Evolutionary conservation across 2,329 filamentous ascomycete genomes (phyloP), one percentile per base, ranked within the genome.

Genomic region (Chlorencoelia australis): DNA sequence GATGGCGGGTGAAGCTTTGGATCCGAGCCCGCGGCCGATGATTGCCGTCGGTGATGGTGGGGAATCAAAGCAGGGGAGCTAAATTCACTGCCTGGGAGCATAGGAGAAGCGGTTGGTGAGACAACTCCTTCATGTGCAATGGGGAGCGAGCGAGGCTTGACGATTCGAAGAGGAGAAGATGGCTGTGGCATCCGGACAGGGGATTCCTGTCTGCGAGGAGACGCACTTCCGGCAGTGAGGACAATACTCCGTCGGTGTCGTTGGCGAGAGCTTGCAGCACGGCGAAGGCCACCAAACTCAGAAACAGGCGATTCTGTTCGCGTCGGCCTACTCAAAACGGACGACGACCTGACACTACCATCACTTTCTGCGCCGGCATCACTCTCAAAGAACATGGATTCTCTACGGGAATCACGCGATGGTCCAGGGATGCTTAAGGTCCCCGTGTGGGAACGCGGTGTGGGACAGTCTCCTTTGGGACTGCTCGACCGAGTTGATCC

Each of bases 291-390:
- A 35, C 82, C 79, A 52, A 88, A 77, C 42, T 96, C 91, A 4
- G 87, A 93, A 14, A 85, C 81, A 2, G 91, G 91, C 1, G 91
- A 98, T 43, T 95, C 88, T 1, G 84, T 88, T 45, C 87, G 73
- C 30, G 77, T 67, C 8, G 75, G 75, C 21, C 77, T 71, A 4
- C 84, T 81, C 33, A 85, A 65, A 4, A 82, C 66, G 0, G 87
- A 93, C 2, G 76, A 75, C 1, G 89, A 96, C 28, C 82, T 75
- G 36, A 87, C 71, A 57, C 88, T 96, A 37, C 82, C 84, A 55
- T 98, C 91, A 52, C 88, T 94, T 37, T 83, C 79, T 8, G 42
- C 48, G 78, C 79, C 54, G 14, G 76, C 65, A 57, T 98, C 91
- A 45, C 84, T 88, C 49, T 94, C 89, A 20, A 86, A 71, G 32